Evolutionary conservation across 2,329 filamentous ascomycete genomes (phyloP), one percentile per base, ranked within the genome.

Genomic region (Epichloe aotearoae): DNA sequence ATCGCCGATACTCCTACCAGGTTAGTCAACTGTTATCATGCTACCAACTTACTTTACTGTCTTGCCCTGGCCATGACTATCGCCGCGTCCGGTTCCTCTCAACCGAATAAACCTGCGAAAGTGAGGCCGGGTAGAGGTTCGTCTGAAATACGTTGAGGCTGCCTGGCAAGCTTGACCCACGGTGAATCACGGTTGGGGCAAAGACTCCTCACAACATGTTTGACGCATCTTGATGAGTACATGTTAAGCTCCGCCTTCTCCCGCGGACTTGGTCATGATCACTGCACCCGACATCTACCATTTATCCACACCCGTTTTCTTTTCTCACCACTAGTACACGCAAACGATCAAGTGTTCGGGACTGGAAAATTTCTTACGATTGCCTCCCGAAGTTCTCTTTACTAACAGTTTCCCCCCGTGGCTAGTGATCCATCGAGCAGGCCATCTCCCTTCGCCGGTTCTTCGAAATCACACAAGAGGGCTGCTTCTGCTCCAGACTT

Each of bases 401-500:
- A 42, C 46, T 48, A 36, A 48, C 19, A 20, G 6, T 33, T 39
- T 11, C 6, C 12, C 37, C 19, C 7, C 6, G 12, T 37, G 17
- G 2, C 14, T 39, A 58, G 7, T 55, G 47, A 34, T 53, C 63
- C 52, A 56, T 61, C 43, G 48, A 53, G 30, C 47, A 57, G 38
- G 45, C 54, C 30, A 52, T 45, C 47, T 37, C 52, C 49, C 33
- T 47, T 54, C 30, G 54, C 56, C 49, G 49, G 57, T 41, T 46
- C 59, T 51, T 56, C 61, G 1, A 67, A 59, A 46, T 58, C 62
- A 37, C 74, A 78, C 58, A 77, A 75, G 57, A 64, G 74, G 52
- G 69, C 74, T 3, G 67, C 69, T 17, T 77, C 75, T 8, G 75
- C 73, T 6, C 74, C 75, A 11, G 66, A 72, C 52, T 70, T 73